phyloP scores from a whole-genome alignment of 2,329 filamentous ascomycete genomes.

The Xylaria digitata region DNA sequence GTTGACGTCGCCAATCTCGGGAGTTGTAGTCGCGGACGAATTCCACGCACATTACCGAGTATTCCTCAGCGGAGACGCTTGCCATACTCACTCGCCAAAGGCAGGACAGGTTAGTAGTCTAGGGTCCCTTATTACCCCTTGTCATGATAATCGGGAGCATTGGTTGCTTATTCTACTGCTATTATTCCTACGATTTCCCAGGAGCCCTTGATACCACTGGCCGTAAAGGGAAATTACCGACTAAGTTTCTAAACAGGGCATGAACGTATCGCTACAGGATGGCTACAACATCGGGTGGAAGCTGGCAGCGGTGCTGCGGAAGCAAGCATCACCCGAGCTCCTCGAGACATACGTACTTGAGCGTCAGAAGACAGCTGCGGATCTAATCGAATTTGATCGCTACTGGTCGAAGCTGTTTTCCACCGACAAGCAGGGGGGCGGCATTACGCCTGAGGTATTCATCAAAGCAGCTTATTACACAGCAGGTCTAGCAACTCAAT shows the following conservation, averaged over 20 bases:
- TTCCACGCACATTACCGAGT: slow-evolving; percentile 68
- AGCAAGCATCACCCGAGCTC: slow-evolving; percentile 55
- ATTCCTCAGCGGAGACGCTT: slow-evolving; percentile 73
- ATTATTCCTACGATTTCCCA: neutral
- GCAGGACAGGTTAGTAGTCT: slow-evolving; percentile 61
- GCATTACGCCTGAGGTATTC: slow-evolving; percentile 61
- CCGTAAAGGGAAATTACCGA: neutral
- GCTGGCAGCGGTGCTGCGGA: slow-evolving; percentile 61
- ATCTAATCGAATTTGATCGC: slow-evolving; percentile 71
- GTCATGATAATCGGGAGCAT: neutral
- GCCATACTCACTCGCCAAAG: slow-evolving; percentile 75
- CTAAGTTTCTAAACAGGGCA: slow-evolving; percentile 53
- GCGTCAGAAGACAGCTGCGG: slow-evolving; percentile 62
- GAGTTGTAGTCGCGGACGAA: slow-evolving; percentile 16
- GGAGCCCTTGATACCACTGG: neutral
- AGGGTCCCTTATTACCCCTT: too few relatives aligned
- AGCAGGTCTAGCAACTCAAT: slow-evolving; percentile 67
- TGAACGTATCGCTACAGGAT: slow-evolving; percentile 71
- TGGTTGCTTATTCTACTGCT: neutral
- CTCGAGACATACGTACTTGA: slow-evolving; percentile 66
- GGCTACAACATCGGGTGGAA: slow-evolving; percentile 73
- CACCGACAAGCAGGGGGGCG: slow-evolving; percentile 52
- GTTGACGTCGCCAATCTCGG: neutral
- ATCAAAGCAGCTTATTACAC: slow-evolving; percentile 68
- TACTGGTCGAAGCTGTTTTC: slow-evolving; percentile 65